These are phyloP conservation scores for Colletotrichum sp. DNA, from an alignment of 2,329 filamentous ascomycete species.

Conservation along the genomic window DNA sequence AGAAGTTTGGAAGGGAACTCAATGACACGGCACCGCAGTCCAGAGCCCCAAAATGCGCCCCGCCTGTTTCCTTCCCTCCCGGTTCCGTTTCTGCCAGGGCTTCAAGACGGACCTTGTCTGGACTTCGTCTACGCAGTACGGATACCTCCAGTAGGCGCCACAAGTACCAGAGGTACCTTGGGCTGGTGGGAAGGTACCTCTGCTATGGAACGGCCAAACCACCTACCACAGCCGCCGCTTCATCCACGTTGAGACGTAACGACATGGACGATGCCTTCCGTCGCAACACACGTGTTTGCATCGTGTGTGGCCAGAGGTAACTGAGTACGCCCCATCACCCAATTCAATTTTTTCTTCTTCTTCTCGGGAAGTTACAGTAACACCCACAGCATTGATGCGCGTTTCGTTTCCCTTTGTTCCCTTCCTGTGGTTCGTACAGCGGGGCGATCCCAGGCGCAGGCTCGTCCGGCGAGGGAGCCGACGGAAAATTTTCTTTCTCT, in stretches of 20 bases:
- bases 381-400: neutral
- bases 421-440: neutral
- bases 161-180: neutral
- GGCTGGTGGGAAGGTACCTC: neutral
- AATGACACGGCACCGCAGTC: neutral
- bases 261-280: neutral
- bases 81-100: conserved; percentile 2
- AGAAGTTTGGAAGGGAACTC: neutral
- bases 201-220: neutral
- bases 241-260: conserved; percentile 16
- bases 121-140: neutral
- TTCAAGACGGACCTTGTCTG: neutral
- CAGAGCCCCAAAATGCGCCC: conserved; percentile 6
- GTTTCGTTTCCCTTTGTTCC: neutral
- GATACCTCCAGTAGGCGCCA: neutral
- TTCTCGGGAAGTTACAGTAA: neutral
- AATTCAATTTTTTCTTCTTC: neutral
- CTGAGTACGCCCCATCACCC: neutral
- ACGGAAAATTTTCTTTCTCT: conserved; percentile 9
- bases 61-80: conserved; percentile 4
- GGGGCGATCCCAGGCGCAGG: neutral
- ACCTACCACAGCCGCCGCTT: conserved; percentile 6
- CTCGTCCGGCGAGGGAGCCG: neutral
- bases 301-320: neutral
- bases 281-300: conserved; percentile 13